phyloP scores from a whole-genome alignment of 106 monocot genomes.

The Platanthera guangdongensis region DNA sequence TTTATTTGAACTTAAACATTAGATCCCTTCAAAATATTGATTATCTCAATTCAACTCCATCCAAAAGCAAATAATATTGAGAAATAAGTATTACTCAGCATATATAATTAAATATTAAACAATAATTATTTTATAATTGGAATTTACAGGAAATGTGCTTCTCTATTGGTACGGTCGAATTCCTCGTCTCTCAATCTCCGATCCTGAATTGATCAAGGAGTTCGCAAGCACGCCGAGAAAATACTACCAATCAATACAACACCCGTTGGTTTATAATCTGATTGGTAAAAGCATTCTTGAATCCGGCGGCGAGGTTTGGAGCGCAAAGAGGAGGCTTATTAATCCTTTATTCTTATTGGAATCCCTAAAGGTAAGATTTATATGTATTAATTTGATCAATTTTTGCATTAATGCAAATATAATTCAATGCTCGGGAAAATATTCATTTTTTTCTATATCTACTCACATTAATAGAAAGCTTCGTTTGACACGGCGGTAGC shows the following conservation, averaged over 20 bases:
- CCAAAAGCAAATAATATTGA: too few relatives aligned
- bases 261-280: slow-evolving; percentile 9
- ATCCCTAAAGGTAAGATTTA: slow-evolving; percentile 4
- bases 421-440: too few relatives aligned
- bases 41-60: too few relatives aligned
- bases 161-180: slow-evolving; percentile 12
- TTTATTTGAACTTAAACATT: too few relatives aligned
- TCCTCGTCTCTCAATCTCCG: slow-evolving; percentile 5
- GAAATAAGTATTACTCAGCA: too few relatives aligned
- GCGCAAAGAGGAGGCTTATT: not conserved
- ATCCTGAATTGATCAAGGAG: slow-evolving; percentile 12
- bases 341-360: slow-evolving; percentile 7
- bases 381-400: not conserved
- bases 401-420: too few relatives aligned
- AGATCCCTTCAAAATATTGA: too few relatives aligned
- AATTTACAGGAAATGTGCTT: slow-evolving; percentile 1
- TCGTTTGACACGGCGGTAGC: too few relatives aligned
- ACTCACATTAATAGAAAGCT: too few relatives aligned
- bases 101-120: too few relatives aligned
- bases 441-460: too few relatives aligned
- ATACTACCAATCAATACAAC: slow-evolving; percentile 8
- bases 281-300: slow-evolving; percentile 7
- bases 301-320: slow-evolving; percentile 6
- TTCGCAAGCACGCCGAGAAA: slow-evolving; percentile 6
- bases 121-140: too few relatives aligned